Evolutionary conservation across 164 flowering plant species (phyloP).

Genomic region (Warburgia ugandensis): DNA sequence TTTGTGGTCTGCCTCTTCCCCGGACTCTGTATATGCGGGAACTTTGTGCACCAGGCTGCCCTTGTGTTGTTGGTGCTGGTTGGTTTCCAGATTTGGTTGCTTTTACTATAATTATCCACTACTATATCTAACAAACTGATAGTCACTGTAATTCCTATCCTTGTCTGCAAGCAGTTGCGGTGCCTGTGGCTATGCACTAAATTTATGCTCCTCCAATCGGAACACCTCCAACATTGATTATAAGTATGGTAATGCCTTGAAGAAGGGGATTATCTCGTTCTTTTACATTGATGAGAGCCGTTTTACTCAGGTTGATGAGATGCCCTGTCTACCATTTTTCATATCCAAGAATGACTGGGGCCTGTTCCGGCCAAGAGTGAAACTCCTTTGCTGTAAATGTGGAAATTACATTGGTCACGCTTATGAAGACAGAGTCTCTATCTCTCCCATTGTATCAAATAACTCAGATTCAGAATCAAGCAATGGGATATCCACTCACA

Average conservation of each 20-base stretch:
- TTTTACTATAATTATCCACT: too few species aligned
- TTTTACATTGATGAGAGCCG: conserved; percentile 71
- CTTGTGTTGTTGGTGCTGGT: too few species aligned
- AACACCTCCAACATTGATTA: conserved; percentile 72
- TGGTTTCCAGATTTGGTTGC: too few species aligned
- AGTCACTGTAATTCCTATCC: too few species aligned
- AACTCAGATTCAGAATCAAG: conserved; percentile 34
- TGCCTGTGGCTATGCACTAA: conserved; percentile 75
- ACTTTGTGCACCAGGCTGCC: too few species aligned
- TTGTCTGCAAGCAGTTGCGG: conserved; percentile 99
- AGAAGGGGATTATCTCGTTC: conserved; percentile 75
- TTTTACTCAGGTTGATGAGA: conserved; percentile 67
- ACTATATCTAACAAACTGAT: too few species aligned
- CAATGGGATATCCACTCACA: conserved; percentile 18
- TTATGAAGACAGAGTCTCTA: conserved; percentile 28
- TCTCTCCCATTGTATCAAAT: conserved; percentile 26
- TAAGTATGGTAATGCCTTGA: conserved; percentile 78
- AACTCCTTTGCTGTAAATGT: conserved; percentile 84
- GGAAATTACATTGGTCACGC: conserved; percentile 69
- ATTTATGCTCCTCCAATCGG: conserved; percentile 69
- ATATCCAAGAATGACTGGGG: conserved; percentile 60
- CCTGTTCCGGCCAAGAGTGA: conserved; percentile 53
- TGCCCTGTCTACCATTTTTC: conserved; percentile 57
- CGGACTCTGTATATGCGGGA: too few species aligned
- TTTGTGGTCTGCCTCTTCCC: too few species aligned